Percentiles rank a stretch among this genome's conserved stretches.
phyloP scores from a whole-genome alignment of 2,329 filamentous ascomycete species.

The Diaporthe sp. region DNA sequence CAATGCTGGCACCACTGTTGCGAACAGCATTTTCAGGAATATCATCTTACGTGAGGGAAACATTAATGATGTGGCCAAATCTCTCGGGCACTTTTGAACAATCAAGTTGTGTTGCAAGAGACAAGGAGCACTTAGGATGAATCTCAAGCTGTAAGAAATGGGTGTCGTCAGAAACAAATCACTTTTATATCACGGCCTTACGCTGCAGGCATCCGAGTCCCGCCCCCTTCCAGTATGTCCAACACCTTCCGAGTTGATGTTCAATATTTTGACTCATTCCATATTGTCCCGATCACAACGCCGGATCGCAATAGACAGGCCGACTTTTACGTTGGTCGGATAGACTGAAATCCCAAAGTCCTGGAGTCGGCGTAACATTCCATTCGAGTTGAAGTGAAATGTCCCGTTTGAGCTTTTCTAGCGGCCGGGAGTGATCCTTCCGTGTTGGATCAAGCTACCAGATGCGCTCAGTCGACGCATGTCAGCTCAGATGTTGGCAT shows the following conservation, averaged over 20 bases:
- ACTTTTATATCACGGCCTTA: not conserved
- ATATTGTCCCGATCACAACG: not conserved
- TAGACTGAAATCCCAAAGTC: not conserved
- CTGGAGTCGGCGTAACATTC: not conserved
- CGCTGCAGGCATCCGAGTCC: too few relatives aligned
- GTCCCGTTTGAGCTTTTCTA: not conserved
- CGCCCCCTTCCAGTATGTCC: too few relatives aligned
- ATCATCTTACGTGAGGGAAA: not conserved
- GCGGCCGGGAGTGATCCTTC: not conserved
- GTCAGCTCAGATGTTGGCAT: not conserved
- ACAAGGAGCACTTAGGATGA: not conserved
- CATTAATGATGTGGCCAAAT: too few relatives aligned
- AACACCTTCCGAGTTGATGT: too few relatives aligned
- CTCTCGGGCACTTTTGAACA: not conserved
- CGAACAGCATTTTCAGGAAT: not conserved
- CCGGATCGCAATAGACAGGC: not conserved
- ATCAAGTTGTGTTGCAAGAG: not conserved
- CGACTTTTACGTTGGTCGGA: not conserved
- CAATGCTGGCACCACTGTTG: not conserved
- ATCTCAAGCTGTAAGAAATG: not conserved
- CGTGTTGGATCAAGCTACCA: not conserved
- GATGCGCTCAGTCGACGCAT: not conserved
- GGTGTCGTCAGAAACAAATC: not conserved
- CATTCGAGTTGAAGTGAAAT: not conserved
- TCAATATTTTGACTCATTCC: too few relatives aligned